Evolutionary conservation across 164 flowering plant species (phyloP), one percentile per base, ranked within the genome.

Genomic region (Buxus sempervirens): DNA sequence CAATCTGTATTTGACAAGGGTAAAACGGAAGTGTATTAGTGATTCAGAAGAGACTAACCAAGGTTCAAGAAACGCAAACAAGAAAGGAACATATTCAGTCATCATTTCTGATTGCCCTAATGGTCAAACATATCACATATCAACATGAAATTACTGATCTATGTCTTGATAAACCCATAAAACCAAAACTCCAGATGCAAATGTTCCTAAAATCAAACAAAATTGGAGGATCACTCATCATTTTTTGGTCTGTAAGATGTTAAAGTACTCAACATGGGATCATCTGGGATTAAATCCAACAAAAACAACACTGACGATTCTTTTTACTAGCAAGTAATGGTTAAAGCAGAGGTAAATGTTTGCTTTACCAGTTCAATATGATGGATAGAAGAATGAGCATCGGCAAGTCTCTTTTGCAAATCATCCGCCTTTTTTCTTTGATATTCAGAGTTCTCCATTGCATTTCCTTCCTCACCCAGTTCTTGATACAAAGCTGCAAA

Each of bases 361-460:
- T 65, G 20, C 38, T 78, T 81, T 80, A 90, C 97, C 66, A 91
- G 79, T 65, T 90, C 94, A 75, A 85, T 77, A 76, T 94, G 98
- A 78, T 88, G 85, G 66, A 84, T 71, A 19, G 97, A 91, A 21
- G 93, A 82, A 64, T 72, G 78, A 54, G 96, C 93, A 74, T 85
- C 90, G 42, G 84, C 81, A 61, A 94, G 81, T 75, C 88, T 87
- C 82, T 78, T 88, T 56, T 89, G 91, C 69, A 90, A 76, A 60
- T 94, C 98, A 70, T 86, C 93, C 13, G 67, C 63, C 76, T 89
- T 94, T 73, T 82, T 88, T 69, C 73, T 83, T 51, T 81, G 90
- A 76, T 83, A 91, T 54, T 90, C 97, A 20, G 79, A 70, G 75
- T 94, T 91, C 81, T 90, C 98, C 84, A 83, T 82, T 78, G 86